Percentiles rank a stretch among this genome's conserved stretches.
phyloP scores from a whole-genome alignment of 2,329 filamentous ascomycete genomes.

The Pseudogymnoascus sp. region DNA sequence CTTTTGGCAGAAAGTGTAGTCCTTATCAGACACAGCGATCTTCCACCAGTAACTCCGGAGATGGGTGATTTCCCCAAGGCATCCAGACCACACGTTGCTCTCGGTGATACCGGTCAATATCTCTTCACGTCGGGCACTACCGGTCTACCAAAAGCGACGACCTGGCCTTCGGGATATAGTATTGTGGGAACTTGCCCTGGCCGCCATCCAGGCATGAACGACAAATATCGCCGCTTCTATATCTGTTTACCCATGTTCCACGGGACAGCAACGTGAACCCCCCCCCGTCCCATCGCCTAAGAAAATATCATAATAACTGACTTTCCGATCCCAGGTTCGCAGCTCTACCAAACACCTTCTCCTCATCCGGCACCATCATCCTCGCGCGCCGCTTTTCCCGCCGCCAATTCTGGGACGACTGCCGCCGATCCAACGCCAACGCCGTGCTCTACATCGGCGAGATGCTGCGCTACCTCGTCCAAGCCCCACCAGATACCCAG shows the following conservation, averaged over 20 bases:
- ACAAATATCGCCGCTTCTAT: background rate
- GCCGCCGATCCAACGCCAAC: background rate
- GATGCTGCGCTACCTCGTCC: background rate
- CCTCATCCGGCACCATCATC: background rate
- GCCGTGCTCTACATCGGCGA: background rate
- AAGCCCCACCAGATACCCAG: background rate
- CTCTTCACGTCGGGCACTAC: conserved; percentile 79
- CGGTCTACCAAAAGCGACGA: conserved; percentile 77
- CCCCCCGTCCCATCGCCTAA: background rate
- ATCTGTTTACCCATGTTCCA: background rate
- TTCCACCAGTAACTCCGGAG: background rate
- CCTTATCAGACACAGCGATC: background rate
- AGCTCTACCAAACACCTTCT: background rate
- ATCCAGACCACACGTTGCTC: background rate
- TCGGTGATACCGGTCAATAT: background rate
- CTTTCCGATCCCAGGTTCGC: background rate
- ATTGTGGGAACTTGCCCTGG: background rate
- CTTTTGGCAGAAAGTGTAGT: background rate
- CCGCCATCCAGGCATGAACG: background rate
- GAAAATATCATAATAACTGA: background rate
- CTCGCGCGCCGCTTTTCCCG: background rate
- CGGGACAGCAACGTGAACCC: background rate
- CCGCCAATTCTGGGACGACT: background rate
- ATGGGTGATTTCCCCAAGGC: background rate
- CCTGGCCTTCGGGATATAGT: background rate